phyloP scores from a whole-genome alignment of 345 rosid genomes.

The Durio zibethinus region DNA sequence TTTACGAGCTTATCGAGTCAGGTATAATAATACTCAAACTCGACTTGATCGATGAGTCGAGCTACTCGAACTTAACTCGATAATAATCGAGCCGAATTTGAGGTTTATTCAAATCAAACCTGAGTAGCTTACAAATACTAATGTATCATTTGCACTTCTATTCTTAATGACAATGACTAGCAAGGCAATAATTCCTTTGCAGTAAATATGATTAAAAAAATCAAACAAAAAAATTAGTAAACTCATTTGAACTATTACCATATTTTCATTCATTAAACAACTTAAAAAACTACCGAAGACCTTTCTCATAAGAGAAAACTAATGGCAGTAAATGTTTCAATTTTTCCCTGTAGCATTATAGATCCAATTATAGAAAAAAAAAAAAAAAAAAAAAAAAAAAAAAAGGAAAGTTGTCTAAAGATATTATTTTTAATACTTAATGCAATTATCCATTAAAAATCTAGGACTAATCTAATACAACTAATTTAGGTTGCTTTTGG shows the following conservation, averaged over 20 bases:
- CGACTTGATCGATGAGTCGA: no score
- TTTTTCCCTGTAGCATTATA: not conserved
- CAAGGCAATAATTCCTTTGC: not conserved
- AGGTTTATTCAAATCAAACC: no score
- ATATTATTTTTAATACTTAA: not conserved
- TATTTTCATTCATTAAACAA: not conserved
- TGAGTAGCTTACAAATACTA: no score
- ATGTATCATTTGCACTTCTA: no score
- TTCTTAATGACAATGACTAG: not conserved
- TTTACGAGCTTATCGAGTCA: no score
- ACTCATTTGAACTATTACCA: not conserved
- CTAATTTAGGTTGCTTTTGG: no score
- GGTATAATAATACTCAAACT: no score
- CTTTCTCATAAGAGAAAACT: not conserved
- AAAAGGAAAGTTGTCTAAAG: not conserved
- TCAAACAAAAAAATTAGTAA: not conserved
- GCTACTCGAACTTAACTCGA: no score
- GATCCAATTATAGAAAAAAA: not conserved
- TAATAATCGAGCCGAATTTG: no score
- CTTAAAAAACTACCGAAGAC: not conserved
- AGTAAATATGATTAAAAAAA: not conserved
- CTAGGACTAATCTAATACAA: not conserved
- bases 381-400: no score
- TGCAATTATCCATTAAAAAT: not conserved
- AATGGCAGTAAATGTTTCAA: not conserved